These are phyloP conservation scores for Verticillium nubilum DNA, from an alignment of 2,329 filamentous ascomycete genomes.

Conservation along the genomic window DNA sequence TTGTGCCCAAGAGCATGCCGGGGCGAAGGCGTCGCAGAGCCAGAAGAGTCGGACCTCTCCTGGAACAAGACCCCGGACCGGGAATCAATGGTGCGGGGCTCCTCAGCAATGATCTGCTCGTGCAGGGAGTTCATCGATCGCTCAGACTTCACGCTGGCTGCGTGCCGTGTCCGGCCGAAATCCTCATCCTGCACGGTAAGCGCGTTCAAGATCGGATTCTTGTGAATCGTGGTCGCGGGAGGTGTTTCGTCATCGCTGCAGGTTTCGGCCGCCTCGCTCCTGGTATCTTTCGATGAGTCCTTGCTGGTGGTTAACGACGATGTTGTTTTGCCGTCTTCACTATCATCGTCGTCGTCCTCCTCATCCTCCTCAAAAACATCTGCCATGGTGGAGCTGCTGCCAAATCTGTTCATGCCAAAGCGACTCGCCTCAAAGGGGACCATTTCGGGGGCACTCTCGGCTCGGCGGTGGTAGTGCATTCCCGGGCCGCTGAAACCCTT, in stretches of 20 bases:
- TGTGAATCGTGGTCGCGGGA: conserved; percentile 17
- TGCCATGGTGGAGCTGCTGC: conserved; percentile 69
- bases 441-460: conserved; percentile 76
- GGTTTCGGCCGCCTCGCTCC: not conserved
- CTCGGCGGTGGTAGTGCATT: conserved; percentile 70
- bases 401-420: conserved; percentile 55
- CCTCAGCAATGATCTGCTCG: conserved; percentile 46
- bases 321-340: conserved; percentile 24
- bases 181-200: conserved; percentile 16
- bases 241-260: conserved; percentile 25
- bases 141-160: conserved; percentile 39
- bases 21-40: conserved; percentile 40
- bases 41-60: conserved; percentile 26
- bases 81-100: conserved; percentile 27
- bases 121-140: conserved; percentile 45
- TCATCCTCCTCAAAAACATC: conserved; percentile 86
- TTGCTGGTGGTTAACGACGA: conserved; percentile 4
- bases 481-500: conserved; percentile 63
- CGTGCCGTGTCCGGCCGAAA: conserved; percentile 26
- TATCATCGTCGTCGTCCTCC: conserved; percentile 51
- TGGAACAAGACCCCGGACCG: conserved; percentile 30
- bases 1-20: conserved; percentile 32
- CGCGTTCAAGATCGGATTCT: conserved; percentile 16
- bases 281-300: not conserved
- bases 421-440: conserved; percentile 63